Percentiles rank a stretch among this genome's conserved stretches.
Evolutionary conservation across 2,329 filamentous ascomycete genomes (phyloP).

Genomic region (Apiospora pterosperma): DNA sequence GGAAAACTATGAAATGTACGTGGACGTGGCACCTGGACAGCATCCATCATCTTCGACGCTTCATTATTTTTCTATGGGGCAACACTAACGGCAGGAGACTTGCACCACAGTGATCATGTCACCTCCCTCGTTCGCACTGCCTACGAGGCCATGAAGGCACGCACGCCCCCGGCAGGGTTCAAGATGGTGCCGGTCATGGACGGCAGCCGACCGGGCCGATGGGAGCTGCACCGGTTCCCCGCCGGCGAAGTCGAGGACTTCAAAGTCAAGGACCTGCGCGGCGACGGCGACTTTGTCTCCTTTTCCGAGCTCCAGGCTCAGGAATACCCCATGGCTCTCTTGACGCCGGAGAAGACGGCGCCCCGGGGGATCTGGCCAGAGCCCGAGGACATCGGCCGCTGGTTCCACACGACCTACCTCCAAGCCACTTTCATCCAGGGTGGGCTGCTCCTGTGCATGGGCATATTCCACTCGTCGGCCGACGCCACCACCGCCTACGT

Average conservation of each 20-base stretch:
- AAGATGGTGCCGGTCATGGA: conserved; percentile 6
- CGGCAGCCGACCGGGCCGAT: neutral
- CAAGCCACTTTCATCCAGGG: conserved; percentile 29
- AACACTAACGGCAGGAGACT: neutral
- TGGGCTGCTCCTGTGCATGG: conserved; percentile 23
- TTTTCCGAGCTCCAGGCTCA: conserved; percentile 23
- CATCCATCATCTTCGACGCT: too few relatives aligned
- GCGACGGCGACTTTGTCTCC: conserved; percentile 2
- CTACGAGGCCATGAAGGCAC: conserved; percentile 6
- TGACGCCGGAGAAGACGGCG: conserved; percentile 20
- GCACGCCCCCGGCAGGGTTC: conserved; percentile 5
- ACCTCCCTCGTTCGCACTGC: conserved; percentile 3
- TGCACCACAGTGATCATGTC: conserved; percentile 2
- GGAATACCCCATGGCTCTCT: conserved; percentile 20
- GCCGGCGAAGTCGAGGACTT: conserved; percentile 9
- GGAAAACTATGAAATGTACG: conserved; percentile 6
- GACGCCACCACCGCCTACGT: conserved; percentile 29
- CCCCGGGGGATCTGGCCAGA: conserved; percentile 22
- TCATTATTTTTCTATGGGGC: neutral
- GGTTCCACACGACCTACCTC: conserved; percentile 11
- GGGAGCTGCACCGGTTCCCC: neutral
- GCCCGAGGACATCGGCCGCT: conserved; percentile 17
- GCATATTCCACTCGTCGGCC: conserved; percentile 29
- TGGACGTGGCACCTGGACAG: too few relatives aligned
- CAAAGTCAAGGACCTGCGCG: conserved; percentile 3